Conservation (phyloP, 2,329 filamentous ascomycete species). For the Ciborinia camelliae region DNA sequence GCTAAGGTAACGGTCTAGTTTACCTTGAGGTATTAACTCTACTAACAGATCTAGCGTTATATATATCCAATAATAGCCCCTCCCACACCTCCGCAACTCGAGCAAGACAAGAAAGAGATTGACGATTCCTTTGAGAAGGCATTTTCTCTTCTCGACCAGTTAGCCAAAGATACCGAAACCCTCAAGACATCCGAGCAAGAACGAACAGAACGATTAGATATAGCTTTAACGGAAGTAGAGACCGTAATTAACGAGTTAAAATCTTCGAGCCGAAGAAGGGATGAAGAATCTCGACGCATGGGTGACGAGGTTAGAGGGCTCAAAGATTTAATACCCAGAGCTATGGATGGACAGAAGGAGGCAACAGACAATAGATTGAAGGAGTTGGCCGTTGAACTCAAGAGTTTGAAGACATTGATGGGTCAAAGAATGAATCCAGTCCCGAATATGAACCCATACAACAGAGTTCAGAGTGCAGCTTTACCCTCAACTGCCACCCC, state of each 20-base stretch:
- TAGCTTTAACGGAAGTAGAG: conserved; percentile 79
- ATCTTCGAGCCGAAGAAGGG: conserved; percentile 72
- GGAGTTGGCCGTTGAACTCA: conserved; percentile 83
- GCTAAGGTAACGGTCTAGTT: conserved; percentile 63
- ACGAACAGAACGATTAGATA: conserved; percentile 78
- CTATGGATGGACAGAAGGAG: conserved; percentile 83
- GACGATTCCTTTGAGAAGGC: conserved; percentile 92
- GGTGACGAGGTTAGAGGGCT: conserved; percentile 81
- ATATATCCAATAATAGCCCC: conserved; percentile 87
- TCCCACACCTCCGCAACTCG: conserved; percentile 87
- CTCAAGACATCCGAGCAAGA: conserved; percentile 84
- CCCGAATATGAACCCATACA: conserved; percentile 31
- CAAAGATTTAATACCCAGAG: conserved; percentile 82
- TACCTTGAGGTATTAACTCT: background rate
- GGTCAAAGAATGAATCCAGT: conserved; percentile 54
- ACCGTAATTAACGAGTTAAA: conserved; percentile 78
- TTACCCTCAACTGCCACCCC: background rate
- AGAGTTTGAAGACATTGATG: conserved; percentile 87
- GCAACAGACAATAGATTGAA: conserved; percentile 74
- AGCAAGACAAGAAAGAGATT: conserved; percentile 89
- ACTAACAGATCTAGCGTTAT: conserved; percentile 62
- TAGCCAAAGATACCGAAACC: conserved; percentile 82
- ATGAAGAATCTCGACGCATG: conserved; percentile 82
- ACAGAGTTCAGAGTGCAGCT: conserved; percentile 28
- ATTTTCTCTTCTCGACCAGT: conserved; percentile 86